These are phyloP conservation scores for Marchantia polymorpha DNA, from an alignment of 225 moss, liverwort and hornwort species.

Conservation along the genomic window DNA sequence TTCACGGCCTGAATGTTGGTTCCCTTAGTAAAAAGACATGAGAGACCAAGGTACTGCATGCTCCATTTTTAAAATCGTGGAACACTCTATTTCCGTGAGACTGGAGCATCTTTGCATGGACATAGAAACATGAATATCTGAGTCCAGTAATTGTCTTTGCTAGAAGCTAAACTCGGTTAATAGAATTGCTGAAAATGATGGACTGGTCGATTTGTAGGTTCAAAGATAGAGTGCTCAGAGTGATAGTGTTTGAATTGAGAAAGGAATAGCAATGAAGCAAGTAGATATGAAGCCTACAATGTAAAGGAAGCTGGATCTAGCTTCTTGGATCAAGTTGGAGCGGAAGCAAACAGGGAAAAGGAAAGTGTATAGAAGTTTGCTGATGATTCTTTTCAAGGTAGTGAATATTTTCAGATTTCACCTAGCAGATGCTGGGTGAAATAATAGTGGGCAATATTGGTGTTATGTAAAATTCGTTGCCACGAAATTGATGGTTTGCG, in stretches of 20 bases:
- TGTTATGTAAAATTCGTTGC: too few relatives aligned
- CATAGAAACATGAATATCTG: constrained; percentile 56
- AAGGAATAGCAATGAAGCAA: constrained; percentile 10
- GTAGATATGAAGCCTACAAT: not conserved
- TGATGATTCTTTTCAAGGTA: too few relatives aligned
- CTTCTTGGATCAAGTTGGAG: constrained; percentile 27
- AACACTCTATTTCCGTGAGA: constrained; percentile 55
- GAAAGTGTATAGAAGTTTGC: constrained; percentile 10
- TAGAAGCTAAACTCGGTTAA: constrained; percentile 49
- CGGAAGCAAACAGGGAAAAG: constrained; percentile 20
- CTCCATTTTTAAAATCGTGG: constrained; percentile 53
- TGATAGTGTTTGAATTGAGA: too few relatives aligned
- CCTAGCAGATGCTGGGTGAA: too few relatives aligned
- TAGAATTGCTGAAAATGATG: constrained; percentile 53
- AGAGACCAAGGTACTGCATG: constrained; percentile 55
- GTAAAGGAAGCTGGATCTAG: constrained; percentile 13
- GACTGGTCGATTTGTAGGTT: constrained; percentile 57
- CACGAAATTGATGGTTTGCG: too few relatives aligned
- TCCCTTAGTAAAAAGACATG: constrained; percentile 51
- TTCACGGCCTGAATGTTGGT: constrained; percentile 52
- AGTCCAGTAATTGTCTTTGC: constrained; percentile 53
- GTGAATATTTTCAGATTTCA: too few relatives aligned
- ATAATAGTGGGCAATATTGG: too few relatives aligned
- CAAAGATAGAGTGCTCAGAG: constrained; percentile 49
- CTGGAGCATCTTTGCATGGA: constrained; percentile 54